A percentile compares a stretch with the other conserved stretches of the same genome.
Evolutionary conservation across 305 asterid genomes (phyloP).

Genomic region (Rubia peregrina): DNA sequence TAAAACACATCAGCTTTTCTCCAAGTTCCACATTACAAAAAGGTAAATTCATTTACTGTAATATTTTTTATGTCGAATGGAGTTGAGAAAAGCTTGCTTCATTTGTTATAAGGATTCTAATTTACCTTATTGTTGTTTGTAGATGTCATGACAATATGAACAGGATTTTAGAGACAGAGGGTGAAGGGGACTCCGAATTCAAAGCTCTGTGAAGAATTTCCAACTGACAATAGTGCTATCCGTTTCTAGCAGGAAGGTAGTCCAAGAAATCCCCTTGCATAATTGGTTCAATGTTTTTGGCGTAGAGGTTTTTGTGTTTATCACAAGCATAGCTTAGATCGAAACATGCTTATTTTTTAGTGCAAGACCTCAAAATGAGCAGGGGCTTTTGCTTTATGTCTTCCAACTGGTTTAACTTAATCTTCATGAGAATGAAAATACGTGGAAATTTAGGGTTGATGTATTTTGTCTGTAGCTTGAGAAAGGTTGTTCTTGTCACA

Average conservation of each 20-base stretch:
- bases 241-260: slow-evolving; percentile 44
- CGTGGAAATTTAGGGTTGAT: slow-evolving; percentile 2
- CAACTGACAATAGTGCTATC: slow-evolving; percentile 40
- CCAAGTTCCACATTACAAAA: slow-evolving; percentile 77
- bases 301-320: background rate
- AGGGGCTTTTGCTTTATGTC: background rate
- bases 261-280: background rate
- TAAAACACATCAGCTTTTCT: slow-evolving; percentile 65
- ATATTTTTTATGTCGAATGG: background rate
- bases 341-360: background rate
- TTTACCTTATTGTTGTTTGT: background rate
- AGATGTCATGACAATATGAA: slow-evolving; percentile 69
- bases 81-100: background rate
- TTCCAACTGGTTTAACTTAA: background rate
- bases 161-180: slow-evolving; percentile 82
- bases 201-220: slow-evolving; percentile 85
- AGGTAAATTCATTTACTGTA: slow-evolving; percentile 31
- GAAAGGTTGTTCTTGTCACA: background rate
- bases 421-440: background rate
- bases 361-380: background rate
- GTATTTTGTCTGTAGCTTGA: background rate
- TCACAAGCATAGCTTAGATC: background rate
- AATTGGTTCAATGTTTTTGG: background rate
- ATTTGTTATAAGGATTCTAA: background rate
- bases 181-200: slow-evolving; percentile 59